Base-by-base conservation (phyloP, 2,329 filamentous ascomycete genomes). In the Calonectria hongkongensis region DNA sequence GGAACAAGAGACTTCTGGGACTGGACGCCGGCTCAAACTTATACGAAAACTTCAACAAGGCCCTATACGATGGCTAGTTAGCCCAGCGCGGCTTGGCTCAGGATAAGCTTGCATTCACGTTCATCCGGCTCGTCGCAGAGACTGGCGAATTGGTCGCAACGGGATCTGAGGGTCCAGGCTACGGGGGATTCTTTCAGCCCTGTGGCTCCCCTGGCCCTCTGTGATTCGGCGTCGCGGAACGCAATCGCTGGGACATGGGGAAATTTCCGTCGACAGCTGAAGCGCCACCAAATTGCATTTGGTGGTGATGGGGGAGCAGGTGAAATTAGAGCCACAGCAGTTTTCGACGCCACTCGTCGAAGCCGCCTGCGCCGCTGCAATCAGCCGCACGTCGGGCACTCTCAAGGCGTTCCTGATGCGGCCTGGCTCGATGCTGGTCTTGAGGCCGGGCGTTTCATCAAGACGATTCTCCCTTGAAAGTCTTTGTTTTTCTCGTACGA, bases 221-320 rank as follows among this genome's bases (percentile, higher is more conserved):
- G 21, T 79, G 75, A 79, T 79, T 79, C 65, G 78, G 70, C n/a
- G 56, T 54, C 8, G 71, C 60, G 68, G 60, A 66, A 43, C 27
- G 60, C 43, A 27, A 13, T 54, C 45, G 27, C 13, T n/a, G 21
- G 16, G 15, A 13, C 28, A 60, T 36, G 41, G 45, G 69, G 21
- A 51, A 50, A 51, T 62, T 62, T 63, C 54, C 36, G 65, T 60
- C n/a, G 16, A n/a, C 28, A 75, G 73, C 73, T 69, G 73, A 67
- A 70, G 75, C 76, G 78, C 78, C 78, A 79, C 78, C 67, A 78
- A 79, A 76, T 79, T 79, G 48, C 64, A 25, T 25, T 67, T 30
- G 15, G 25, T 66, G 60, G 51, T 45, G 47, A 48, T 45, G 60
- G 60, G 36, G 45, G 25, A 18, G 30, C 45, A 48, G n/a, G 28